A percentile compares a stretch with the other conserved stretches of the same genome.
Conservation (phyloP, 768 basidiomycete species). For the Cyathus striatus region DNA sequence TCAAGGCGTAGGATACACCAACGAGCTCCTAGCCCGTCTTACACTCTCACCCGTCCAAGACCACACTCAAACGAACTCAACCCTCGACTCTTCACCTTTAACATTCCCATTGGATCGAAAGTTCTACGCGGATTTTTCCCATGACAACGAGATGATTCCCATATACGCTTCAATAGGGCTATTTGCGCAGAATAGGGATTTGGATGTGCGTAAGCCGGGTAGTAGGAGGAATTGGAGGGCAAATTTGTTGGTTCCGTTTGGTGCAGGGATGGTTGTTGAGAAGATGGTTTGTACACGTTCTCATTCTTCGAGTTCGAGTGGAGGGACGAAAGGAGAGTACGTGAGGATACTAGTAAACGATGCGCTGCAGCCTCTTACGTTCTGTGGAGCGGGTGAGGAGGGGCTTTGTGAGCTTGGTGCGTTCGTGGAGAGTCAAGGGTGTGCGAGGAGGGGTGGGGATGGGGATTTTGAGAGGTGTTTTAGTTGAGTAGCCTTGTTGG, state of each 20-base stretch:
- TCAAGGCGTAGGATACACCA: slow-evolving; percentile 84
- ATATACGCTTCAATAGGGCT: slow-evolving; percentile 64
- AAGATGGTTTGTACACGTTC: slow-evolving; percentile 56
- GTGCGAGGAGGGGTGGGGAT: slow-evolving; percentile 59
- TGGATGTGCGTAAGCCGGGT: slow-evolving; percentile 27
- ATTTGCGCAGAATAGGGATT: slow-evolving; percentile 30
- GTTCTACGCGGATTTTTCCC: slow-evolving; percentile 78
- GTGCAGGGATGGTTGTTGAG: slow-evolving; percentile 71
- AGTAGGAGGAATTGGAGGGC: slow-evolving; percentile 44
- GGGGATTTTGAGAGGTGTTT: slow-evolving; percentile 72
- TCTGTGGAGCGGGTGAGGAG: slow-evolving; percentile 47
- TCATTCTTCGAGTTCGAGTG: slow-evolving; percentile 6
- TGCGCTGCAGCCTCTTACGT: slow-evolving; percentile 54
- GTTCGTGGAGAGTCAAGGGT: slow-evolving; percentile 71
- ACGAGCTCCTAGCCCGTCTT: slow-evolving; percentile 83
- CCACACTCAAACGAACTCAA: slow-evolving; percentile 71
- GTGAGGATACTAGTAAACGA: slow-evolving; percentile 81
- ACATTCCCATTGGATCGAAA: slow-evolving; percentile 71
- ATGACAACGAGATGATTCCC: slow-evolving; percentile 82
- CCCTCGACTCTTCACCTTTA: slow-evolving; percentile 52
- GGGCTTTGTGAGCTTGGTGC: slow-evolving; percentile 60
- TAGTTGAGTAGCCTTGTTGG: not conserved
- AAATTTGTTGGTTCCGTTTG: slow-evolving; percentile 68
- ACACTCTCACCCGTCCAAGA: slow-evolving; percentile 59
- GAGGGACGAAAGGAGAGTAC: slow-evolving; percentile 24